phyloP scores from a whole-genome alignment of 2,329 filamentous ascomycete genomes.

The Penicillium sp. region DNA sequence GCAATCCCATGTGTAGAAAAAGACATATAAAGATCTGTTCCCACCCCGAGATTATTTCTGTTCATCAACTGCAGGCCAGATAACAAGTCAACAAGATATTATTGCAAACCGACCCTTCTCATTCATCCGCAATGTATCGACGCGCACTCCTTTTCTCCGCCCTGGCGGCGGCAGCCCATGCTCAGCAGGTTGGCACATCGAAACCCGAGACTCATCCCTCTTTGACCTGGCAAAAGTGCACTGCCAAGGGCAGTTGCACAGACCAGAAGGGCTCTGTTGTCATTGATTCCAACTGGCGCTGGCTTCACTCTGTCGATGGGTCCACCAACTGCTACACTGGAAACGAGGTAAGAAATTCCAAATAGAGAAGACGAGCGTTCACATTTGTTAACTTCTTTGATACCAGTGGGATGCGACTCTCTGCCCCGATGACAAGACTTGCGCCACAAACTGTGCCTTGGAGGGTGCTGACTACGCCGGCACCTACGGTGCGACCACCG shows the following conservation, averaged over 20 bases:
- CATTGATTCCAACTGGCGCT: conserved; percentile 61
- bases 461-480: conserved; percentile 56
- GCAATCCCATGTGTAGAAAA: not conserved
- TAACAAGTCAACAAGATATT: conserved; percentile 8
- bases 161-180: conserved; percentile 25
- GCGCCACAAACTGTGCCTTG: conserved; percentile 57
- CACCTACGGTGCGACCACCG: conserved; percentile 55
- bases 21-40: conserved; percentile 24
- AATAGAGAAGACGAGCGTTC: not conserved
- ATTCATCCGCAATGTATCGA: conserved; percentile 29
- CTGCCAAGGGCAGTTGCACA: conserved; percentile 52
- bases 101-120: conserved; percentile 9
- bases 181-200: conserved; percentile 37
- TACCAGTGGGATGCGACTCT: conserved; percentile 46
- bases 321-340: conserved; percentile 60
- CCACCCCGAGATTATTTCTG: conserved; percentile 1
- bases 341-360: conserved; percentile 37
- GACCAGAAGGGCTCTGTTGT: conserved; percentile 55
- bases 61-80: conserved; percentile 31
- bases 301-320: conserved; percentile 52
- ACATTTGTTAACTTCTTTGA: not conserved
- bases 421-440: conserved; percentile 52
- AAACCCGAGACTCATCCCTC: conserved; percentile 48
- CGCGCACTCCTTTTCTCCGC: conserved; percentile 33
- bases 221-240: conserved; percentile 56